phyloP scores from a whole-genome alignment of 495 filamentous ascomycete genomes.

The Trichodelitschia bisporula region DNA sequence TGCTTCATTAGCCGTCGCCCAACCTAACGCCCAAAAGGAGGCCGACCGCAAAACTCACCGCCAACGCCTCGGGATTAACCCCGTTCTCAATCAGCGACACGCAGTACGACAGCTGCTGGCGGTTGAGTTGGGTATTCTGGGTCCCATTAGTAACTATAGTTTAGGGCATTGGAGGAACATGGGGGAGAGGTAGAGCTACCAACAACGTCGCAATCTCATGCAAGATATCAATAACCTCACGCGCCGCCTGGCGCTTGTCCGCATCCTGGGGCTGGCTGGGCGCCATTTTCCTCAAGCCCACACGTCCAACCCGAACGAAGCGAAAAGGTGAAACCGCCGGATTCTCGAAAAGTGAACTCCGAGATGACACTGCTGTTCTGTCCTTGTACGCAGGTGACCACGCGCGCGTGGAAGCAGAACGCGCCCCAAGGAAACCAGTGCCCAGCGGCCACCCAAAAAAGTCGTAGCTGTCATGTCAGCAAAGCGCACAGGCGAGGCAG shows the following conservation, averaged over 20 bases:
- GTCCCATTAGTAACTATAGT: background rate
- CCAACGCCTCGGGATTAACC: constrained; percentile 83
- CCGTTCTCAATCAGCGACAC: constrained; percentile 95
- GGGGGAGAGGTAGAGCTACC: constrained; percentile 21
- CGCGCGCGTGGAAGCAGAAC: no score
- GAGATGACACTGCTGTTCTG: background rate
- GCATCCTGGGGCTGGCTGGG: no score
- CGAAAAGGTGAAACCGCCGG: background rate
- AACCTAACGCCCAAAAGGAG: background rate
- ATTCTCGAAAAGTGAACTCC: background rate
- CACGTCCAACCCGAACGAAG: no score
- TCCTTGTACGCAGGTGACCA: background rate
- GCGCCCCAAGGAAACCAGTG: no score
- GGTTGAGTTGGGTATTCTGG: constrained; percentile 80
- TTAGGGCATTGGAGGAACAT: constrained; percentile 1
- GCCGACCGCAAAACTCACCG: constrained; percentile 29
- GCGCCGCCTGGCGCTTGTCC: constrained; percentile 71
- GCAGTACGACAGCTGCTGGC: constrained; percentile 74
- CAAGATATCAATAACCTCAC: constrained; percentile 86
- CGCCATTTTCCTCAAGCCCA: no score
- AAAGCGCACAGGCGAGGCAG: no score
- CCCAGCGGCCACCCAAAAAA: no score
- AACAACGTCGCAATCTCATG: constrained; percentile 81
- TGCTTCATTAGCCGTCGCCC: constrained; percentile 1
- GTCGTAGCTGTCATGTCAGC: no score